Evolutionary conservation across 2,329 filamentous ascomycete genomes (phyloP), one percentile per base, ranked within the genome.

Genomic region (Nemania sp.): DNA sequence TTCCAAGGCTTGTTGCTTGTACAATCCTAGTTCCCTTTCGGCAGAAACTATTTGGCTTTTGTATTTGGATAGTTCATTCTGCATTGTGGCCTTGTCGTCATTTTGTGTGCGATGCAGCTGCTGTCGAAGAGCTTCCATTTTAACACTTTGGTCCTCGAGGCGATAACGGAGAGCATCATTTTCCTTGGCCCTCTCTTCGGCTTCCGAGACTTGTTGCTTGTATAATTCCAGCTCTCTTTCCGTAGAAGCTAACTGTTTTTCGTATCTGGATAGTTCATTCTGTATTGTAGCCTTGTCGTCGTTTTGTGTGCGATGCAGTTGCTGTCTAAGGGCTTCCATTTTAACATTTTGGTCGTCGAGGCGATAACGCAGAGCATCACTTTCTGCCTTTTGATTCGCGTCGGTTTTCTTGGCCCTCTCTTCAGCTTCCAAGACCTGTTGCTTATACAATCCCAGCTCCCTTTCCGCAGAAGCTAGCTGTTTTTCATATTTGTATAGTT

Each of bases 141-240:
- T 24, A 7, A 24, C 41, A 45, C n/a, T 13, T 62, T 86, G 88
- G 35, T 88, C 85, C 29, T 89, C 84, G 4, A 92, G 76, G 35
- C 81, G 79, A 63, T 84, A 84, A 24, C 86, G 87, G 29, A 94
- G 78, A 54, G 83, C 82, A 38, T 90, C 85, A 45, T 89, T 77
- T 74, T 90, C 89, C 80, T 93, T 93, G 61, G 93, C 87, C 75
- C 92, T 92, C 68, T 97, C 92, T 70, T 94, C 22, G 10, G 22
- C 24, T 27, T 97, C 93, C 64, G 90, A 82, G 72, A 98, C 89
- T 77, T 97, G 93, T 73, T 92, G 86, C 61, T 92, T 89, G 78
- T 97, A 97, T 66, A 87, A 86, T 77, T 97, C 94, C 2, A 98
- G 86, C 68, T 98, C 93, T 71, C 90, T 90, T 82, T 98, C 94